A percentile compares a stretch with the other conserved stretches of the same genome.
These are phyloP conservation scores for Phaeosphaeriaceae sp. DNA, from an alignment of 2,329 filamentous ascomycete genomes.

Conservation along the genomic window DNA sequence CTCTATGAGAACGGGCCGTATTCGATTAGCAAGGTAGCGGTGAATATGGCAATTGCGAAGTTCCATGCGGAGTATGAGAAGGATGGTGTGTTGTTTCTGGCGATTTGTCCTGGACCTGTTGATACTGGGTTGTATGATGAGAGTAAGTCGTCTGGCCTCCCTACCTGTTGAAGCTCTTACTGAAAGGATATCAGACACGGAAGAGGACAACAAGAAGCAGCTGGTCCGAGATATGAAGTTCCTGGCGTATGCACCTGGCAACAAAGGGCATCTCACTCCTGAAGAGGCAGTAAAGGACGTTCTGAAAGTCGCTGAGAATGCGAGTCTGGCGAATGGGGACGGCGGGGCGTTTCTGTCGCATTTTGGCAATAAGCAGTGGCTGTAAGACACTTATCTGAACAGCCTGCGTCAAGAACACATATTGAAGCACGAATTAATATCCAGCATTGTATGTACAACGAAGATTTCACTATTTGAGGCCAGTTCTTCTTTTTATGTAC, in stretches of 20 bases:
- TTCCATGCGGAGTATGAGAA: constrained; percentile 44
- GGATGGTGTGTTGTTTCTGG: constrained; percentile 30
- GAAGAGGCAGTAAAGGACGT: constrained; percentile 38
- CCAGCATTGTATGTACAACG: neutral
- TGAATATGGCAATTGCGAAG: constrained; percentile 53
- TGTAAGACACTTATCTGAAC: constrained; percentile 39
- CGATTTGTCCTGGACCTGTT: constrained; percentile 28
- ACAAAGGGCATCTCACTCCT: constrained; percentile 13
- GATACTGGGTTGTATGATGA: constrained; percentile 18
- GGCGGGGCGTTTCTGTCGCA: constrained; percentile 64
- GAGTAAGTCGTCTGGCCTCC: constrained; percentile 6
- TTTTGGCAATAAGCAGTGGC: constrained; percentile 60
- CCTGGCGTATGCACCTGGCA: constrained; percentile 19
- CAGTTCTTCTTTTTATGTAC: too few species aligned
- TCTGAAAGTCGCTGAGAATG: constrained; percentile 41
- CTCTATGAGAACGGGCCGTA: constrained; percentile 42
- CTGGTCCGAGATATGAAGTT: constrained; percentile 6
- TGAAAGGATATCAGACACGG: constrained; percentile 1
- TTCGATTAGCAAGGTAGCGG: constrained; percentile 48
- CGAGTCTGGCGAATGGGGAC: constrained; percentile 55
- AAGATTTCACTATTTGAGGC: neutral
- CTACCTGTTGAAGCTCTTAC: neutral
- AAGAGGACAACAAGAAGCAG: constrained; percentile 1
- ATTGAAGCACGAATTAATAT: too few species aligned
- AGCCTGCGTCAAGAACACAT: neutral